Evolutionary conservation across 2,329 filamentous ascomycete species (phyloP).

Genomic region (Pseudofabraea citricarpa): DNA sequence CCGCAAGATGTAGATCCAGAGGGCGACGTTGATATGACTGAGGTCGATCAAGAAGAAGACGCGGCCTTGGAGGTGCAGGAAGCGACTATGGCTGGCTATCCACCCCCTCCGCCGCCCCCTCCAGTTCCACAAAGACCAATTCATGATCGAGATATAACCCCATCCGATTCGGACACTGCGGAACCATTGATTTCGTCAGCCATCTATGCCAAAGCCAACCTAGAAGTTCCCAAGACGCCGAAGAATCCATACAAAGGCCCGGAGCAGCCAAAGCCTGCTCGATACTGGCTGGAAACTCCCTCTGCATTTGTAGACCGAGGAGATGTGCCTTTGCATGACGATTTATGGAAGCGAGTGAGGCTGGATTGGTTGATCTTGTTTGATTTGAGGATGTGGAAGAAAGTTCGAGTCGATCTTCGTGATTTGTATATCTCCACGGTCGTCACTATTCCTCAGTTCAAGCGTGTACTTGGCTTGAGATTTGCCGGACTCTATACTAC

Average conservation of each 20-base stretch:
- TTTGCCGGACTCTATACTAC: constrained; percentile 94
- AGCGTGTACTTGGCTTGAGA: constrained; percentile 85
- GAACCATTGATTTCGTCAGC: constrained; percentile 60
- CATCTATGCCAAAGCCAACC: constrained; percentile 58
- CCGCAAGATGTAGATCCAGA: constrained; percentile 39
- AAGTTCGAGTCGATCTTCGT: constrained; percentile 81
- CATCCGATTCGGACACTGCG: constrained; percentile 68
- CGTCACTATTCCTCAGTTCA: constrained; percentile 93
- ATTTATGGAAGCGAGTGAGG: constrained; percentile 83
- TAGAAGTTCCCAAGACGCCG: constrained; percentile 80
- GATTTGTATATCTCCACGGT: constrained; percentile 96
- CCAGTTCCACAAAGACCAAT: constrained; percentile 37
- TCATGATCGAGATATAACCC: constrained; percentile 58
- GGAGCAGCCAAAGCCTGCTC: constrained; percentile 57
- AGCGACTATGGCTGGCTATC: constrained; percentile 72
- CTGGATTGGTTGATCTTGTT: constrained; percentile 94
- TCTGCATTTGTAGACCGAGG: constrained; percentile 59
- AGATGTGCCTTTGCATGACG: constrained; percentile 68
- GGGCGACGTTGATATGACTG: constrained; percentile 43
- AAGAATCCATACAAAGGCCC: constrained; percentile 39
- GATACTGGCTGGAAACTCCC: constrained; percentile 85
- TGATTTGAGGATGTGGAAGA: constrained; percentile 95
- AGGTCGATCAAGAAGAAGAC: constrained; percentile 28
- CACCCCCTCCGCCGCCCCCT: constrained; percentile 53
- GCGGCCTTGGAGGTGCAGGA: constrained; percentile 72